Base-by-base conservation (phyloP, 176 grass and related monocot species). In the Juncus effusus region DNA sequence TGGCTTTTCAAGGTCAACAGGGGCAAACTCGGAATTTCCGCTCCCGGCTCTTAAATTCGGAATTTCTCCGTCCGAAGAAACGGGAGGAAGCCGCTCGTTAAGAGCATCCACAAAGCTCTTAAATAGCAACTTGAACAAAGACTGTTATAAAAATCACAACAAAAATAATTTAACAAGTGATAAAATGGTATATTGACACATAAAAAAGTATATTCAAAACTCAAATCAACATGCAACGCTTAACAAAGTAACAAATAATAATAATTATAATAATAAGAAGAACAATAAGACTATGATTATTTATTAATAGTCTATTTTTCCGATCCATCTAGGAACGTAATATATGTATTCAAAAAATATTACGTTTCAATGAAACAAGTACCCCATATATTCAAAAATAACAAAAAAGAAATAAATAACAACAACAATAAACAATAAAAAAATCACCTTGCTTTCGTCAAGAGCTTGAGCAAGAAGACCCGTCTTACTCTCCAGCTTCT, bases 21-120 rank as follows among this genome's bases (percentile, higher is more conserved):
- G 28, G 8, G 59, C 67, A 47, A 42, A 65, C 40, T 79, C 79
- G 54, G 64, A 47, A 76, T 79, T 80, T 14, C 19, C 52, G 69
- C 81, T 77, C 40, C 76, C 65, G 38, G 62, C 16, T 11, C 88
- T 77, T 53, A 99, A 70, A 63, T 99, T 89, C 63, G 94, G 88
- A 59, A 99, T 68, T 28, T 89, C 78, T 65, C 88, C 94, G 68
- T 99, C 80, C 68, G 80, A 62, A 87, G 85, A 89, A 28, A 99
- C 78, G 67, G 85, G 62, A 42, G 88, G 94, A 64, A 99, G 74
- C 35, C 85, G 83, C 75, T 89, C 88, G 54, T 73, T 86, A 47
- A 99, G 83, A 16, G 89, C 85, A 15, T 80, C 69, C 63, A 78
- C 63, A 77, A 99, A 99, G 64, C 73, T 87, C 78, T 99, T 99